Conservation (phyloP, 1,284 basidiomycete genomes). For the Sanghuangporus weigelae region DNA sequence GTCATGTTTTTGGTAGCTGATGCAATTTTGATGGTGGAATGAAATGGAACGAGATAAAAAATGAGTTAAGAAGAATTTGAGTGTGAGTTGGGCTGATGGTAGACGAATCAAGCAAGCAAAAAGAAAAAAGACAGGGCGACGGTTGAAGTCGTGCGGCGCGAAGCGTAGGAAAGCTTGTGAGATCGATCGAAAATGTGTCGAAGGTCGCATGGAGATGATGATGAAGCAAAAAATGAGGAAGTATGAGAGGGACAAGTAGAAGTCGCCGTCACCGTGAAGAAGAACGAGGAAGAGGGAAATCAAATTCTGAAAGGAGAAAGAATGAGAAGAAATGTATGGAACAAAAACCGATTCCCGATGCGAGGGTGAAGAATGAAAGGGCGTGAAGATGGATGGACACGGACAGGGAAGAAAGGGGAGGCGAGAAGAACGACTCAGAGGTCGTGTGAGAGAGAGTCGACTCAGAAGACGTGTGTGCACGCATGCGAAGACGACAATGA, state of each 20-base stretch:
- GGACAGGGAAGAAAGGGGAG: background rate
- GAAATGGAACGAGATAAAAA: background rate
- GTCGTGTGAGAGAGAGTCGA: background rate
- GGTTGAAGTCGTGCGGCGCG: background rate
- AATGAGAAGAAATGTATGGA: background rate
- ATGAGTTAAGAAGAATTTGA: background rate
- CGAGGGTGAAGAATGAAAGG: background rate
- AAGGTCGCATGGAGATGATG: background rate
- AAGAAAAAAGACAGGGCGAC: background rate
- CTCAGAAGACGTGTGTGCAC: background rate
- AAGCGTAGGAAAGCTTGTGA: background rate
- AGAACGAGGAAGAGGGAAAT: background rate
- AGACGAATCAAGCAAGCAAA: background rate
- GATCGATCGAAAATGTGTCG: background rate
- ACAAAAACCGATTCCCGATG: background rate
- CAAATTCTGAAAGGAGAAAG: background rate
- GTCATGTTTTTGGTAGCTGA: conserved; percentile 1
- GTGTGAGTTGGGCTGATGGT: background rate
- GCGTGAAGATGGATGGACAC: background rate
- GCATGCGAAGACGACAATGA: background rate
- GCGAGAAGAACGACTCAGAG: background rate
- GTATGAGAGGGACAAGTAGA: conserved; percentile 8
- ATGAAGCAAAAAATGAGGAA: background rate
- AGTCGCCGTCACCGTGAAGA: background rate
- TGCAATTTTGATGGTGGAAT: background rate